Base-by-base conservation (phyloP, 805 yeast species). In the Kurtzmaniella fragi region DNA sequence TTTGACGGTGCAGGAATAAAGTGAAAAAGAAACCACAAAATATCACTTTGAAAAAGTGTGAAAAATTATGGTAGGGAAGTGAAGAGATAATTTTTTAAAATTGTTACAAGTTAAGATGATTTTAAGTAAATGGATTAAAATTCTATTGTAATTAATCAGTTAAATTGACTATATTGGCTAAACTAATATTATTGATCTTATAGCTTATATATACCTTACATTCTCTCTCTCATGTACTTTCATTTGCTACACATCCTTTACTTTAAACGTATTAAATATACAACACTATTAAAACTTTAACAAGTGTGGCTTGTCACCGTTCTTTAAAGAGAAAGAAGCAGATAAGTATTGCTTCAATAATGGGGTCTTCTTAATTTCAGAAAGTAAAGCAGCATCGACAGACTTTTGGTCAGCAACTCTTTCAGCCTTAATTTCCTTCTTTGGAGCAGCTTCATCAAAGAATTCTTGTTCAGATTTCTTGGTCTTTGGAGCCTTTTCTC, bases 291-390 rank as follows among this genome's bases (percentile, higher is more conserved):
- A 91, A 75, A 93, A 91, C 80, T 86, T 88, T 84, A 93, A 86
- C 70, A 85, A 82, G 75, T 91, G 98, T 65, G 98, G 99, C 74
- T 77, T 88, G 81, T 91, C 99, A 74, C 98, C 98, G 75, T 78
- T 81, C 85, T 88, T 90, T 75, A 93, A 83, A 59, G 96, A 84
- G 90, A 91, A 91, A 56, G 95, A 77, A 60, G 96, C 70, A 57
- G 96, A 84, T 69, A 91, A 82, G 85, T 91, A 91, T 77, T 90
- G 95, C 75, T 88, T 87, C 73, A 91, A 84, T 69, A 88, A 80
- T 70, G 97, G 95, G 62, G 96, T 89, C 80, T 89, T 86, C 84
- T 90, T 89, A 79, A 93, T 85, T 77, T 86, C 93, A 61, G 91
- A 75, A 64, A 93, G 76, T 67, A 91, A 78, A 66, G 91, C 84